Percentiles rank a stretch among this genome's conserved stretches.
These are phyloP conservation scores for Torulaspora indica DNA, from an alignment of 805 yeast genomes.

Conservation along the genomic window DNA sequence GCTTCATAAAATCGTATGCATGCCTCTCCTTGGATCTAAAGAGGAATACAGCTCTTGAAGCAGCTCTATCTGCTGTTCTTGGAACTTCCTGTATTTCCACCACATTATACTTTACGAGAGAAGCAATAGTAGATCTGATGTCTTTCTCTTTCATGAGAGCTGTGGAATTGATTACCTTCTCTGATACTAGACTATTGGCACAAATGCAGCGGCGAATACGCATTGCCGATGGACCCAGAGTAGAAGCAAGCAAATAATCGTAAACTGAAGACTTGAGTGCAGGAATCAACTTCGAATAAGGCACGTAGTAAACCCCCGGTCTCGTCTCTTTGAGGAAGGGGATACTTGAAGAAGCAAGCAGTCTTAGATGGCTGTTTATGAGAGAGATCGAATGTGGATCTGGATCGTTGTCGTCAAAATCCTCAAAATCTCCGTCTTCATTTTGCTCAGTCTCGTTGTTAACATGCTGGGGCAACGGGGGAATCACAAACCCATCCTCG, in stretches of 20 bases:
- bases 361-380: slow-evolving; percentile 62
- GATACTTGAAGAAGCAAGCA: slow-evolving; percentile 47
- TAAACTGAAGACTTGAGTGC: slow-evolving; percentile 46
- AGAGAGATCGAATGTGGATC: slow-evolving; percentile 34
- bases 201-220: slow-evolving; percentile 76
- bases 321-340: slow-evolving; percentile 58
- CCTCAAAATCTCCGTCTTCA: slow-evolving; percentile 32
- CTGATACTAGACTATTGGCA: slow-evolving; percentile 68
- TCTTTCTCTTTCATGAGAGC: slow-evolving; percentile 75
- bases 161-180: slow-evolving; percentile 68
- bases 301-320: slow-evolving; percentile 58
- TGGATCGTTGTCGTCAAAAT: slow-evolving; percentile 35
- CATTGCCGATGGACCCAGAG: slow-evolving; percentile 62
- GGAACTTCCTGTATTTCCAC: slow-evolving; percentile 93
- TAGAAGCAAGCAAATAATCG: slow-evolving; percentile 54
- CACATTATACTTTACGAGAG: slow-evolving; percentile 62
- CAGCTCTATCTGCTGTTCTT: slow-evolving; percentile 84
- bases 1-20: slow-evolving; percentile 45
- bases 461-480: slow-evolving; percentile 30
- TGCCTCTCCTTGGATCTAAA: slow-evolving; percentile 64
- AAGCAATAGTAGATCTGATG: slow-evolving; percentile 65
- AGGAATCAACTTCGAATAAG: slow-evolving; percentile 49
- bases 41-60: slow-evolving; percentile 78
- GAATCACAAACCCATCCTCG: slow-evolving; percentile 37
- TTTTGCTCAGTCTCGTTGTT: slow-evolving; percentile 27